phyloP scores from a whole-genome alignment of 2,329 filamentous ascomycete species.

The Pseudogymnoascus sp. region DNA sequence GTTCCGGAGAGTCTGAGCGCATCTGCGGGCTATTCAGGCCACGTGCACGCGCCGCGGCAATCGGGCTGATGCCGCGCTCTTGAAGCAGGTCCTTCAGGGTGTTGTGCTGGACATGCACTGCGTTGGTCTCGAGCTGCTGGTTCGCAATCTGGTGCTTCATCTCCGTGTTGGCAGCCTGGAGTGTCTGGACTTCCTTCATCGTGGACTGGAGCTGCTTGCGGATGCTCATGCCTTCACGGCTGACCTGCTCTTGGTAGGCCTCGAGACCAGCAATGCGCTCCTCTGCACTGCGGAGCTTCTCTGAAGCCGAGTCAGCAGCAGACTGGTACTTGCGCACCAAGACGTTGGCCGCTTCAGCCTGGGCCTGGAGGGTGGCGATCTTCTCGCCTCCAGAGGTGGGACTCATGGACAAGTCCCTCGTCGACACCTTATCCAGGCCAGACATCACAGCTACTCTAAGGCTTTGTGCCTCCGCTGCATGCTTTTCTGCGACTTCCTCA shows the following conservation, averaged over 20 bases:
- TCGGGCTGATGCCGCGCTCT: conserved; percentile 79
- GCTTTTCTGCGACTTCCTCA: conserved; percentile 79
- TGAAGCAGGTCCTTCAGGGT: conserved; percentile 87
- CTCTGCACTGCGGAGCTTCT: conserved; percentile 85
- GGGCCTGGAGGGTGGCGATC: conserved; percentile 65
- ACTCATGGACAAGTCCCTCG: conserved; percentile 43
- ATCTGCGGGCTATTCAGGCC: conserved; percentile 66
- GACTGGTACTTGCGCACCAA: conserved; percentile 83
- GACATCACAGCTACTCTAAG: conserved; percentile 76
- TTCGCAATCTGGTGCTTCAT: conserved; percentile 74
- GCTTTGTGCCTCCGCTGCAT: conserved; percentile 77
- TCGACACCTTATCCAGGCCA: conserved; percentile 67
- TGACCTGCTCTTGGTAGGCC: conserved; percentile 94
- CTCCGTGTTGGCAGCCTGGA: conserved; percentile 73
- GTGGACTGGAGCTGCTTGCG: conserved; percentile 82
- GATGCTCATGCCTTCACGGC: conserved; percentile 82
- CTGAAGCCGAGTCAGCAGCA: conserved; percentile 77
- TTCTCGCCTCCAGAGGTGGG: conserved; percentile 55
- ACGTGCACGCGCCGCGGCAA: conserved; percentile 62
- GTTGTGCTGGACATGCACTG: conserved; percentile 82
- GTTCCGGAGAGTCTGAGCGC: conserved; percentile 69
- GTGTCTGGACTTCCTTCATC: conserved; percentile 73
- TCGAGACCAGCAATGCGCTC: conserved; percentile 95
- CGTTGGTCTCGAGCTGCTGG: conserved; percentile 90
- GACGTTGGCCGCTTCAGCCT: conserved; percentile 68